Evolutionary conservation across 768 basidiomycete genomes (phyloP), one percentile per base, ranked within the genome.

Genomic region (Kwoniella europaea): DNA sequence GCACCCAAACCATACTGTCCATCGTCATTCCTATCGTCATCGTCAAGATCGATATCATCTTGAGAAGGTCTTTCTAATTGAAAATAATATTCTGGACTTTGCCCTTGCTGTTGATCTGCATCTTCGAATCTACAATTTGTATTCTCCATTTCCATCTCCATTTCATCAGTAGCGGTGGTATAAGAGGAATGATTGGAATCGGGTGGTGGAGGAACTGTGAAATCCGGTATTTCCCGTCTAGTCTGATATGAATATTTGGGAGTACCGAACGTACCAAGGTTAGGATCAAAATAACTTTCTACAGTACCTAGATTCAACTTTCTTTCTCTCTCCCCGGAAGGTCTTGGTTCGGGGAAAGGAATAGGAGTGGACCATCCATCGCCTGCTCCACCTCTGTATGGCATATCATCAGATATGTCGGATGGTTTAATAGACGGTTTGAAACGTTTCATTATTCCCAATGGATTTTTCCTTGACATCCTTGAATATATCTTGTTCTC

Each of bases 371-470:
- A 42, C 67, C 67, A 68, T 53, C 59, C 67, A 24, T 68, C 67
- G 1, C 66, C 66, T 53, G 66, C 66, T 9, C 58, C 66, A 18
- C 50, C 29, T 13, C 46, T 35, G 35, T 54, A 68, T 2, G 59
- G 67, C 67, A 68, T 68, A n/a, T 22, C 46, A 27, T 61, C 43
- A 22, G 15, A 18, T 54, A 60, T 57, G 15, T 24, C 4, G 5
- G 58, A 22, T 27, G 46, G 29, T 42, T 63, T 60, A 0, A 42
- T 58, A n/a, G 52, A 57, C 12, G 41, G 18, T n/a, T 41, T 57
- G 68, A 65, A 57, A n/a, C 63, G 54, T 22, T 65, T 65, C 24
- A 70, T 65, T 13, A 70, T 64, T 7, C 68, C 68, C 27, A 70
- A 16, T 2, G 68, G 68, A 60, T 65, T 57, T 58, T 59, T 58